Evolutionary conservation across 2,329 filamentous ascomycete species (phyloP).

Genomic region (Aureobasidium sp.): DNA sequence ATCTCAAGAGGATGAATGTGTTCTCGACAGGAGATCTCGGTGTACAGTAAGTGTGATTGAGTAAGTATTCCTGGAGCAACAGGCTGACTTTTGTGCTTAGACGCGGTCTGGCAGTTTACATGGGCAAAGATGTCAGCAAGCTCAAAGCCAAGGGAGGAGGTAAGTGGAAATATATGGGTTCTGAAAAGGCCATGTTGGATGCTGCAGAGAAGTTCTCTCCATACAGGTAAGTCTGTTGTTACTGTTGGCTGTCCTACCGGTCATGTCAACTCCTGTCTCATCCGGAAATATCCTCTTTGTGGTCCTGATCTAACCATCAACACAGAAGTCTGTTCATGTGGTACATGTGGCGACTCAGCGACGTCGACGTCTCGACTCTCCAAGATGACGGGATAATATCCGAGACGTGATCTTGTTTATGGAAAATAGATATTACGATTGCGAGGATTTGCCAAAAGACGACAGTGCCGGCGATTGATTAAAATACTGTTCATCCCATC

Average conservation of each 20-base stretch:
- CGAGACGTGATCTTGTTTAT: not conserved
- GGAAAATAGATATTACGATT: too few species aligned
- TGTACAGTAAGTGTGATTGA: slow-evolving; percentile 55
- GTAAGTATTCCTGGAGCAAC: too few species aligned
- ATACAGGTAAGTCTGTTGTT: slow-evolving; percentile 47
- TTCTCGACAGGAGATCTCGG: slow-evolving; percentile 89
- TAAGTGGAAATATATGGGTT: slow-evolving; percentile 94
- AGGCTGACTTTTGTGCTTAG: slow-evolving; percentile 28
- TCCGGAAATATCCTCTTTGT: too few species aligned
- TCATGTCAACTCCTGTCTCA: too few species aligned
- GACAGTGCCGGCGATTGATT: too few species aligned
- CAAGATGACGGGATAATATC: slow-evolving; percentile 2
- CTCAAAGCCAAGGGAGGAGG: slow-evolving; percentile 69
- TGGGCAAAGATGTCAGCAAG: slow-evolving; percentile 74
- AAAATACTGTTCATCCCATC: too few species aligned
- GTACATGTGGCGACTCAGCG: slow-evolving; percentile 90
- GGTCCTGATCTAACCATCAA: too few species aligned
- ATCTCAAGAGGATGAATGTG: slow-evolving; percentile 87
- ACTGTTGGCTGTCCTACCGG: too few species aligned
- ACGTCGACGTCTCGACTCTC: slow-evolving; percentile 53
- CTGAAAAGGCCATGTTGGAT: slow-evolving; percentile 82
- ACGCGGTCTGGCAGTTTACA: slow-evolving; percentile 81
- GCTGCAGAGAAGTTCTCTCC: slow-evolving; percentile 71
- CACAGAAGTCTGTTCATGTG: slow-evolving; percentile 76
- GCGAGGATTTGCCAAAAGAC: too few species aligned